phyloP scores from a whole-genome alignment of 331 rosid species.

The Erythrophleum ivorense region DNA sequence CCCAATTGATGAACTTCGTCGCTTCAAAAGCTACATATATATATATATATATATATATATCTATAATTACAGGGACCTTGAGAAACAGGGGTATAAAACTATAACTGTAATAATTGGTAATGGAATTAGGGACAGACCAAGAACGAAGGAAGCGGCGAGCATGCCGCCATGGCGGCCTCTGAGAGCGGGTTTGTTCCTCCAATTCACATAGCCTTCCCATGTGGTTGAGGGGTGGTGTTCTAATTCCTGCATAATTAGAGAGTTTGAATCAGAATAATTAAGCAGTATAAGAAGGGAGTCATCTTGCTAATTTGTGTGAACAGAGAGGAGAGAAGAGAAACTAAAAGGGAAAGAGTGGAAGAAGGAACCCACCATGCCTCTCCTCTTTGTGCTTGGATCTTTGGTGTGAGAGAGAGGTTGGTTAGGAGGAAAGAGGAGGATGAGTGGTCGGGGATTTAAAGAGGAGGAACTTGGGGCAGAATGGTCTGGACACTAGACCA shows the following conservation, averaged over 20 bases:
- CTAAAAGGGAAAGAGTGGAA: slow-evolving; percentile 49
- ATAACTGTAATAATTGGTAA: background rate
- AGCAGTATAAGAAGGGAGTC: background rate
- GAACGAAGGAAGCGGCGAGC: slow-evolving; percentile 81
- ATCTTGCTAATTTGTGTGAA: background rate
- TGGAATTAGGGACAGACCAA: slow-evolving; percentile 59
- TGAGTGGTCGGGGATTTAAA: slow-evolving; percentile 52
- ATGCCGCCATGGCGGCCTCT: slow-evolving; percentile 90
- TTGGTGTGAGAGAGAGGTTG: slow-evolving; percentile 30
- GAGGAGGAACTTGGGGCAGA: slow-evolving; percentile 41
- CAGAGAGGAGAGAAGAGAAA: background rate
- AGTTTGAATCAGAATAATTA: background rate
- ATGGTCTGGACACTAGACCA: slow-evolving; percentile 38
- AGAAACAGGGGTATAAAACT: background rate
- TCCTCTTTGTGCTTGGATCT: slow-evolving; percentile 29
- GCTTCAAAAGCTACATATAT: background rate
- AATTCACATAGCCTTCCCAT: slow-evolving; percentile 89
- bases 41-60: no score
- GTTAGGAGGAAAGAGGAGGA: slow-evolving; percentile 40
- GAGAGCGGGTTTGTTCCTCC: slow-evolving; percentile 79
- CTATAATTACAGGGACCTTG: background rate
- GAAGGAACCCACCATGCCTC: slow-evolving; percentile 54
- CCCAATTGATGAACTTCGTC: slow-evolving; percentile 1
- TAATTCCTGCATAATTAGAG: slow-evolving; percentile 46
- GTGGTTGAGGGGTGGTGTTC: slow-evolving; percentile 50